These are phyloP conservation scores for Omphalotus olearius DNA, from an alignment of 1,284 basidiomycete genomes.

Conservation along the genomic window DNA sequence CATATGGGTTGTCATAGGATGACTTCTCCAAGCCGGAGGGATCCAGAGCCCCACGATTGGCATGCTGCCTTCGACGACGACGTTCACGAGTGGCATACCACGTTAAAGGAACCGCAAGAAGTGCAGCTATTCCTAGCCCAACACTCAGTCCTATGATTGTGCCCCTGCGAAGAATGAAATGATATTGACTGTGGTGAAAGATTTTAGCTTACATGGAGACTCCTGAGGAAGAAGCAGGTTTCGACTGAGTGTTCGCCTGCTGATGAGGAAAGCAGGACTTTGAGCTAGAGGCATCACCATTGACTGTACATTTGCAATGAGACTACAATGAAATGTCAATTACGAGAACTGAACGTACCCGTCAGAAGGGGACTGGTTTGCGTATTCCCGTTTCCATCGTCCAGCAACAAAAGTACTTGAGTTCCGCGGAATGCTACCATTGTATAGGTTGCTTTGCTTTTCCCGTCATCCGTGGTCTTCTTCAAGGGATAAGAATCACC, in stretches of 20 bases:
- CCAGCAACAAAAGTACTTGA: constrained; percentile 38
- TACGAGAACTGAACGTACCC: constrained; percentile 20
- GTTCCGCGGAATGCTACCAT: constrained; percentile 35
- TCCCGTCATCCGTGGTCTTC: constrained; percentile 24
- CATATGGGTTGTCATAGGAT: neutral
- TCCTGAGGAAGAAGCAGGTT: neutral
- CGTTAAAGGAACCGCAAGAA: constrained; percentile 37
- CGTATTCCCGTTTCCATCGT: constrained; percentile 25
- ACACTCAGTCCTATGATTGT: constrained; percentile 41
- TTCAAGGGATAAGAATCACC: constrained; percentile 37
- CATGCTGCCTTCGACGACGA: constrained; percentile 24
- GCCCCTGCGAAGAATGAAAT: constrained; percentile 22
- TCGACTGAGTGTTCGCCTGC: neutral
- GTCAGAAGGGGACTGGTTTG: constrained; percentile 33
- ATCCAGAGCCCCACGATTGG: constrained; percentile 18
- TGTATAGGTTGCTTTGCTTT: constrained; percentile 33
- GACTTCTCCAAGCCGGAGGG: constrained; percentile 22
- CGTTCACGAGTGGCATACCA: constrained; percentile 41
- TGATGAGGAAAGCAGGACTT: constrained; percentile 18
- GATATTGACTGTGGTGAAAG: neutral
- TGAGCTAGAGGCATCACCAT: constrained; percentile 25
- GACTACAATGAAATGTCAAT: neutral
- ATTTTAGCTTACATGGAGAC: constrained; percentile 22
- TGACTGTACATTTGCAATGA: constrained; percentile 19
- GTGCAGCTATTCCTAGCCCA: constrained; percentile 33